These are phyloP conservation scores for Clonostachys rosea DNA, from an alignment of 2,329 filamentous ascomycete species.

Conservation along the genomic window DNA sequence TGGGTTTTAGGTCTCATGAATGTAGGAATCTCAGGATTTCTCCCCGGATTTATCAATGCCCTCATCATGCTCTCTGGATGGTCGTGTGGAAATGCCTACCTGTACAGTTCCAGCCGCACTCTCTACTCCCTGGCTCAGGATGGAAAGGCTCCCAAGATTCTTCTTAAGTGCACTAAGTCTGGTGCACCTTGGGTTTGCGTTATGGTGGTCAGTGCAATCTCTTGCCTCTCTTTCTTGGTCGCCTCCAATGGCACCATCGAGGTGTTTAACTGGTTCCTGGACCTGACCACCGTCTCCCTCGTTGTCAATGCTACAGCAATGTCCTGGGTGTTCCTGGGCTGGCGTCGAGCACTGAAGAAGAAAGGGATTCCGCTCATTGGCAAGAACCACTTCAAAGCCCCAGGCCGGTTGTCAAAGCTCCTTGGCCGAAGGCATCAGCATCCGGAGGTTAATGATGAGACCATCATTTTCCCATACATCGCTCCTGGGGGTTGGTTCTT, in stretches of 20 bases:
- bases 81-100: constrained; percentile 39
- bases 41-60: constrained; percentile 52
- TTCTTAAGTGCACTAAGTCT: constrained; percentile 51
- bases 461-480: no score
- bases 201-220: constrained; percentile 37
- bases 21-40: constrained; percentile 33
- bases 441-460: no score
- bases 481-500: no score
- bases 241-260: constrained; percentile 36
- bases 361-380: constrained; percentile 21
- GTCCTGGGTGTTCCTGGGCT: constrained; percentile 33
- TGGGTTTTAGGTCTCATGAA: constrained; percentile 59
- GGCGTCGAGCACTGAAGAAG: constrained; percentile 42
- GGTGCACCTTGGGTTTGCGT: constrained; percentile 56
- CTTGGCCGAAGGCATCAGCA: no score
- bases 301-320: constrained; percentile 50
- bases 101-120: constrained; percentile 38
- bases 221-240: constrained; percentile 44
- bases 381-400: no score
- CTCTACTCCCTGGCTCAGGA: constrained; percentile 39
- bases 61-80: constrained; percentile 47
- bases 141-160: constrained; percentile 34
- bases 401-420: no score
- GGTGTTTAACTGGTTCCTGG: constrained; percentile 48
- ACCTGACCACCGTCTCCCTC: constrained; percentile 48